Base-by-base conservation (phyloP, 768 basidiomycete species). In the Boletus bicolor region DNA sequence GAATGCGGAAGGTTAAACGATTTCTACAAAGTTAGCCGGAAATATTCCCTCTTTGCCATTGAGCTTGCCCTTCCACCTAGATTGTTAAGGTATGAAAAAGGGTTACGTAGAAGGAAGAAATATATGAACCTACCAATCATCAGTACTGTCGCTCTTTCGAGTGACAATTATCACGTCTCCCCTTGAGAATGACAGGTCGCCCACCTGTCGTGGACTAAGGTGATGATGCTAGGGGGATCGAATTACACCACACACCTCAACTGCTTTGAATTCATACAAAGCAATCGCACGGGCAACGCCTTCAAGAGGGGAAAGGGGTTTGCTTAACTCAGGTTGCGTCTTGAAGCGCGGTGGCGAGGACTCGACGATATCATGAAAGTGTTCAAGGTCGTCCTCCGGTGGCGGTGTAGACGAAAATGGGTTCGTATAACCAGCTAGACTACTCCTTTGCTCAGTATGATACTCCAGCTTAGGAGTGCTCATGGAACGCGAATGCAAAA, bases 21-120 rank as follows among this genome's bases (percentile, higher is more conserved):
- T 70, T 66, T 90, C 87, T n/a, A 91, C 87, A 63, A 89, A 90
- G 68, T 91, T 91, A 15, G 90, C 90, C 35, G 90, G 90, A 69
- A 93, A 92, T 44, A 86, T 80, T 0, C 91, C 91, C 60, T 81
- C 74, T 38, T 76, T 69, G 15, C 78, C 79, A 21, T 80, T 71
- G 2, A 84, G 57, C 65, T 81, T 86, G n/a, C 90, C 90, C 14
- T 77, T 86, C 90, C 90, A 92, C 88, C 88, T 90, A 55, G 15
- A 34, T 37, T 17, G 6, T 37, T 37, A 21, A 46, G 52, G 51
- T 6, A 26, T 35, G 44, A 42, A 28, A 41, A 39, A n/a, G 6
- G 17, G 32, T 8, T n/a, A 28, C 21, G 11, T 48, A 26, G 38
- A 24, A 56, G 10, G 49, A 39, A 44, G 51, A 51, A 30, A 6